These are phyloP conservation scores for Verticillium alfalfae DNA, from an alignment of 2,329 filamentous ascomycete genomes.

Conservation along the genomic window DNA sequence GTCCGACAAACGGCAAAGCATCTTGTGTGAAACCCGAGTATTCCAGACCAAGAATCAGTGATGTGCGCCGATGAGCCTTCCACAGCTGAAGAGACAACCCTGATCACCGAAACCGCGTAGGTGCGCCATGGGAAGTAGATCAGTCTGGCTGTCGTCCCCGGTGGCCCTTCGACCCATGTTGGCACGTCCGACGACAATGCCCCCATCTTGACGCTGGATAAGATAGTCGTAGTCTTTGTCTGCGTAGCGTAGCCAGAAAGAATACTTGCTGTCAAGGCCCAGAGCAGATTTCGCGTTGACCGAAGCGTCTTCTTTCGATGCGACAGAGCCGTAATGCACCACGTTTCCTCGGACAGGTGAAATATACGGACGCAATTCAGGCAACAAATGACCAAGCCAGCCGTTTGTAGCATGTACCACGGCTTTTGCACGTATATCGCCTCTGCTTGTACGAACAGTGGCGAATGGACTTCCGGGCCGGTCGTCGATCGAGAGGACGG, in stretches of 20 bases:
- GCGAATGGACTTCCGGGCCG: constrained; percentile 2
- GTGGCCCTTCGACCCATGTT: constrained; percentile 10
- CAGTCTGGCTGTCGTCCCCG: constrained; percentile 8
- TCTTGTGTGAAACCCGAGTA: constrained; percentile 13
- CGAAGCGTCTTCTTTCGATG: background rate
- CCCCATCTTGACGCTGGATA: constrained; percentile 12
- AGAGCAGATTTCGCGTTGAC: background rate
- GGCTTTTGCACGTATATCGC: constrained; percentile 11
- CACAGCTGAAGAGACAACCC: background rate
- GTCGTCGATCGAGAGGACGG: constrained; percentile 8
- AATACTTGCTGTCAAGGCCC: constrained; percentile 5
- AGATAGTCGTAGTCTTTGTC: constrained; percentile 18
- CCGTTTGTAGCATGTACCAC: constrained; percentile 19
- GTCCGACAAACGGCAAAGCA: constrained; percentile 9
- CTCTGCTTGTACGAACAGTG: constrained; percentile 12
- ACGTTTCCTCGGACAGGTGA: constrained; percentile 9
- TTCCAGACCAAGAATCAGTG: constrained; percentile 11
- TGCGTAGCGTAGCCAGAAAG: constrained; percentile 12
- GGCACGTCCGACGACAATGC: constrained; percentile 12
- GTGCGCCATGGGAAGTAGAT: constrained; percentile 8
- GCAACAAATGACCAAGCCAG: constrained; percentile 16
- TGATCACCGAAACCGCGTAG: constrained; percentile 6
- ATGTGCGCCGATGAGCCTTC: background rate
- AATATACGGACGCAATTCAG: constrained; percentile 13
- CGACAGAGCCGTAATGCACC: background rate